A percentile compares a stretch with the other conserved stretches of the same genome.
Conservation (phyloP, 2,329 filamentous ascomycete genomes). For the Ramichloridium luteum region DNA sequence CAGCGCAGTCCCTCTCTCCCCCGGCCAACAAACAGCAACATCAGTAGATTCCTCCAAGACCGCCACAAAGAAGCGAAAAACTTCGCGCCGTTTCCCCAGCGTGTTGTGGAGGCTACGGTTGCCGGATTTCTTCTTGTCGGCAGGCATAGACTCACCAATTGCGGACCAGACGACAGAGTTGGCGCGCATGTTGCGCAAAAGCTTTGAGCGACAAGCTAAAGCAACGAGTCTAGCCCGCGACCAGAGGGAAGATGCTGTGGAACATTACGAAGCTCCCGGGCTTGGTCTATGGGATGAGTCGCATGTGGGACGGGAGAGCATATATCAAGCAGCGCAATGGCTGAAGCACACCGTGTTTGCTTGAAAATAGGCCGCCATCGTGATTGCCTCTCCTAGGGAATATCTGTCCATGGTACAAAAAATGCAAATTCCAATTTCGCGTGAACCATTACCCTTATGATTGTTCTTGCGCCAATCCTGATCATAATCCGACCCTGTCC, state of each 20-base stretch:
- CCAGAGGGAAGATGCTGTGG: conserved; percentile 15
- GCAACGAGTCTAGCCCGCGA: conserved; percentile 8
- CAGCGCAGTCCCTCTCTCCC: conserved; percentile 9
- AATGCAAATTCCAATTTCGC: too few species aligned
- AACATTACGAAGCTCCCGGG: conserved; percentile 25
- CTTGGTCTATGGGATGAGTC: conserved; percentile 15
- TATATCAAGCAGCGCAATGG: conserved; percentile 14
- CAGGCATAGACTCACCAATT: conserved; percentile 28
- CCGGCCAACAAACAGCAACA: background rate
- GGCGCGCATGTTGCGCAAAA: conserved; percentile 27
- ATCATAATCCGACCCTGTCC: too few species aligned
- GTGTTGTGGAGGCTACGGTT: conserved; percentile 27
- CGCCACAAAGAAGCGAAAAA: conserved; percentile 13
- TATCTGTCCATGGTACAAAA: too few species aligned
- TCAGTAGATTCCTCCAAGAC: background rate
- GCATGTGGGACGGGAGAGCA: conserved; percentile 9
- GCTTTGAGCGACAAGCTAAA: conserved; percentile 24
- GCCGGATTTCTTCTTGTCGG: conserved; percentile 30
- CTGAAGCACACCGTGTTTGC: conserved; percentile 6
- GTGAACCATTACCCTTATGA: too few species aligned
- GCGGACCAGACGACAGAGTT: conserved; percentile 32
- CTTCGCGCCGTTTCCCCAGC: conserved; percentile 32
- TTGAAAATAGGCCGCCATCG: too few species aligned
- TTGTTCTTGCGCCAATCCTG: too few species aligned
- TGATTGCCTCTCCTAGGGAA: too few species aligned